A percentile compares a stretch with the other conserved stretches of the same genome.
phyloP scores from a whole-genome alignment of 2,329 filamentous ascomycete species.

The Diplodia corticola region DNA sequence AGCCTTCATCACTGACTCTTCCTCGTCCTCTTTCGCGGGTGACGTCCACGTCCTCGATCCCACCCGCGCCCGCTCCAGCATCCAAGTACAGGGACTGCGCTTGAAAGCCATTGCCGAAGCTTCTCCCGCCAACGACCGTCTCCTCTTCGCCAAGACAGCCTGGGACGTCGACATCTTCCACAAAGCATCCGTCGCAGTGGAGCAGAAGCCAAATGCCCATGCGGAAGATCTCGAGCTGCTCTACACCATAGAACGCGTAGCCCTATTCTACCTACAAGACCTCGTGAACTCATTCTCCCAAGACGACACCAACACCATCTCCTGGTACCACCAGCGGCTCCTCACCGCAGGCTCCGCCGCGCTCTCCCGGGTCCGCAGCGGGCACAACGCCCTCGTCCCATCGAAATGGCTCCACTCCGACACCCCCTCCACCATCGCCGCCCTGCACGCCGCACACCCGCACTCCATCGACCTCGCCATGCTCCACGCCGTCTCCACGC shows the following conservation, averaged over 20 bases:
- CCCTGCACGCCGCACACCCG: not conserved
- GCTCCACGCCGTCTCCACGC: not conserved
- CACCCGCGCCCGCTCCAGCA: not conserved
- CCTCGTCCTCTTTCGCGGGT: not conserved
- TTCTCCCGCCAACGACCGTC: not conserved
- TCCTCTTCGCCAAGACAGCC: not conserved
- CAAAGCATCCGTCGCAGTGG: not conserved
- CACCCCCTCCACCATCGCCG: not conserved
- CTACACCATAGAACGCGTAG: not conserved
- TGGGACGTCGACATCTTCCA: not conserved
- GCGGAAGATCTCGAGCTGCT: not conserved
- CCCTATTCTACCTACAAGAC: not conserved
- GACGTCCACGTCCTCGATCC: not conserved
- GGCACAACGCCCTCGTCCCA: not conserved
- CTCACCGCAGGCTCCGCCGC: not conserved
- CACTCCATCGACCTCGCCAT: not conserved
- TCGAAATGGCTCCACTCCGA: not conserved
- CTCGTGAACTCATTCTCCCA: not conserved
- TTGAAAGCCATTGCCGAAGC: not conserved
- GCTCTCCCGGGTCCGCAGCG: not conserved
- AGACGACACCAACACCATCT: not conserved
- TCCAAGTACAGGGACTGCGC: not conserved
- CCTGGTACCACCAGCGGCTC: not conserved
- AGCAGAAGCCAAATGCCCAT: not conserved
- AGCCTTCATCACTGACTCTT: not conserved